A percentile compares a stretch with the other conserved stretches of the same genome.
Evolutionary conservation across 495 filamentous ascomycete species (phyloP).

Genomic region (Pseudotulostoma volvatum): DNA sequence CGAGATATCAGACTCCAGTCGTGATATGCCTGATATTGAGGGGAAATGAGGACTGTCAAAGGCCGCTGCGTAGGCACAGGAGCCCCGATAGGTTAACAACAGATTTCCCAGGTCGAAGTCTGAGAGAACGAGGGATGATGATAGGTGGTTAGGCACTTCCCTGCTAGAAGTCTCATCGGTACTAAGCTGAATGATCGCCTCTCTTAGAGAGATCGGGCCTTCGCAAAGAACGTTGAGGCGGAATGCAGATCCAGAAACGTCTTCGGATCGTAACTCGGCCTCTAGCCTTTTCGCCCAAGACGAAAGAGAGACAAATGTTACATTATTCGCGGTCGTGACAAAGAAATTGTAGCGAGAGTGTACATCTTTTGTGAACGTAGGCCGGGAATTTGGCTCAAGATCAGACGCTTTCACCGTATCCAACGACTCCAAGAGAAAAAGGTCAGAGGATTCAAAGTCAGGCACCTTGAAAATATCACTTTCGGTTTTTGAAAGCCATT

Average conservation of each 20-base stretch:
- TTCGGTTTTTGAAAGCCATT: conserved; percentile 60
- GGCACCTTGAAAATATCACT: conserved; percentile 25
- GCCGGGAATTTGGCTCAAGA: conserved; percentile 40
- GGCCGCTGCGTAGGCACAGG: conserved; percentile 44
- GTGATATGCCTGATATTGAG: conserved; percentile 15
- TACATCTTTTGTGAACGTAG: conserved; percentile 56
- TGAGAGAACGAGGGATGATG: conserved; percentile 46
- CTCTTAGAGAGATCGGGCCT: conserved; percentile 41
- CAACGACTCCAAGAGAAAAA: conserved; percentile 36
- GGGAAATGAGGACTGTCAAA: conserved; percentile 37
- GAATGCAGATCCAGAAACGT: conserved; percentile 51
- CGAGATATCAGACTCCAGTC: conserved; percentile 13
- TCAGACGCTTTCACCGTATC: conserved; percentile 42
- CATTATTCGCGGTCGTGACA: conserved; percentile 53
- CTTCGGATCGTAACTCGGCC: conserved; percentile 50
- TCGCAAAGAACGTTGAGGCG: conserved; percentile 55
- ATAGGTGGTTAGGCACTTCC: conserved; percentile 26
- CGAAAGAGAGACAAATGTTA: conserved; percentile 52
- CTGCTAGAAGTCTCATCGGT: conserved; percentile 22
- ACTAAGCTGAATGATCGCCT: conserved; percentile 40
- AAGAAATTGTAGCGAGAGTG: conserved; percentile 64
- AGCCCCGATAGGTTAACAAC: conserved; percentile 50
- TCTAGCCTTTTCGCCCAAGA: conserved; percentile 66
- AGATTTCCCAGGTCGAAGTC: conserved; percentile 68
- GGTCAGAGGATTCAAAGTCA: conserved; percentile 24